A percentile compares a stretch with the other conserved stretches of the same genome.
phyloP scores from a whole-genome alignment of 371 early-diverging fungal species.

The Actinomortierella ambigua region DNA sequence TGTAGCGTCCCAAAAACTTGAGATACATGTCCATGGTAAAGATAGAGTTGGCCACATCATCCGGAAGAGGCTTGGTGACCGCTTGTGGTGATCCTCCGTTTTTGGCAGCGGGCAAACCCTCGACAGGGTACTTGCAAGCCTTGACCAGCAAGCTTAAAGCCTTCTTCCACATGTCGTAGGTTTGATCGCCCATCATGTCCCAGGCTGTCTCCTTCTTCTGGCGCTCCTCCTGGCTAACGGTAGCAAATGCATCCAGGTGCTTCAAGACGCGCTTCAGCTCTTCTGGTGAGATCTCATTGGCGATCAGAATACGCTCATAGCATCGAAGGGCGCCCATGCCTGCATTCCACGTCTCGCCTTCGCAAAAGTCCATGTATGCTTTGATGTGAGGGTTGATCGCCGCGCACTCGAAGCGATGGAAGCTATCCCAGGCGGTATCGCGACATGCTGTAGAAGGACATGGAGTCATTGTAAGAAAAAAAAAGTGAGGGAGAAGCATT shows the following conservation, averaged over 20 bases:
- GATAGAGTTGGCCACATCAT: constrained; percentile 46
- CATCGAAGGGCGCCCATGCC: constrained; percentile 65
- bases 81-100: constrained; percentile 30
- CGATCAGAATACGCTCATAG: constrained; percentile 60
- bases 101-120: constrained; percentile 28
- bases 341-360: constrained; percentile 58
- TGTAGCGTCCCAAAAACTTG: constrained; percentile 66
- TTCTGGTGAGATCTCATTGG: constrained; percentile 55
- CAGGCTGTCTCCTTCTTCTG: constrained; percentile 70
- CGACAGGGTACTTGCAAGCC: constrained; percentile 56
- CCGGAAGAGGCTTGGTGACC: constrained; percentile 59
- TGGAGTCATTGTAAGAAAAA: constrained; percentile 6
- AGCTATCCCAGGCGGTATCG: constrained; percentile 57
- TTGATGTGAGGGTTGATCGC: constrained; percentile 53
- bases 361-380: constrained; percentile 55
- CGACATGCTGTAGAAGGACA: constrained; percentile 48
- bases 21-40: constrained; percentile 66
- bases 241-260: constrained; percentile 68
- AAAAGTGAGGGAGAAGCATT: too few species aligned
- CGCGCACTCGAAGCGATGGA: constrained; percentile 61
- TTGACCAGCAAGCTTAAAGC: constrained; percentile 52
- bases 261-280: constrained; percentile 55
- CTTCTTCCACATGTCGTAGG: constrained; percentile 59
- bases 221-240: constrained; percentile 66
- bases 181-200: constrained; percentile 59